A percentile compares a stretch with the other conserved stretches of the same genome.
phyloP scores from a whole-genome alignment of 2,329 filamentous ascomycete species.

The Clonostachys solani region DNA sequence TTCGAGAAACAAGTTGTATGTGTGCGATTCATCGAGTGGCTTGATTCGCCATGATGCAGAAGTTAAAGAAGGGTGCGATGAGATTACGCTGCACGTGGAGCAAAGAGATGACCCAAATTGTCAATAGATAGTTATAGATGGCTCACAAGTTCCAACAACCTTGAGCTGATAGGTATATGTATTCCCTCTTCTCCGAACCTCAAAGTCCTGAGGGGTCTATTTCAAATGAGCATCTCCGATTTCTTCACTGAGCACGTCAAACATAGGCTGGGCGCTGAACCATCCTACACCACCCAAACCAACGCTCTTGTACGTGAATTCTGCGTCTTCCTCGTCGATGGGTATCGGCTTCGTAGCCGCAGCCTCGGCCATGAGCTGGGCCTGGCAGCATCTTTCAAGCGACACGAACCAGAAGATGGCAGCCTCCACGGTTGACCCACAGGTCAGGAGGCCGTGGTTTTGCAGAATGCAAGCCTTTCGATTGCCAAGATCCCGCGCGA shows the following conservation, averaged over 20 bases:
- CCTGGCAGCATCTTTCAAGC: slow-evolving; percentile 23
- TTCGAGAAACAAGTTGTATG: too few relatives aligned
- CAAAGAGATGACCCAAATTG: too few relatives aligned
- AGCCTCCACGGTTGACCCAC: slow-evolving; percentile 62
- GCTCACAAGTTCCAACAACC: too few relatives aligned
- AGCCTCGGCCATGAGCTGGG: slow-evolving; percentile 23
- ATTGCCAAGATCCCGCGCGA: slow-evolving; percentile 52
- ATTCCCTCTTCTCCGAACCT: too few relatives aligned
- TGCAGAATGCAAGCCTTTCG: slow-evolving; percentile 52
- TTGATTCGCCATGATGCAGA: too few relatives aligned
- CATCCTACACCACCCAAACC: slow-evolving; percentile 59
- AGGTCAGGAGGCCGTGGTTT: slow-evolving; percentile 62
- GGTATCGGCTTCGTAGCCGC: slow-evolving; percentile 13
- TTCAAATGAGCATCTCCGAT: not conserved
- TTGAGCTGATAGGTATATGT: too few relatives aligned
- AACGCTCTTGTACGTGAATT: slow-evolving; percentile 61
- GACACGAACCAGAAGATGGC: slow-evolving; percentile 59
- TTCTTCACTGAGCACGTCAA: slow-evolving; percentile 2
- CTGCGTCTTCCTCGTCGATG: slow-evolving; percentile 32
- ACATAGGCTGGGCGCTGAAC: slow-evolving; percentile 47
- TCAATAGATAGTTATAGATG: too few relatives aligned
- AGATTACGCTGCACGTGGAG: too few relatives aligned
- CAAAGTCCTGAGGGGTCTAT: too few relatives aligned
- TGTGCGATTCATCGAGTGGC: too few relatives aligned
- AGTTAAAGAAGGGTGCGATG: too few relatives aligned